These are phyloP conservation scores for Annulohypoxylon maeteangense DNA, from an alignment of 495 filamentous ascomycete genomes.

Conservation along the genomic window DNA sequence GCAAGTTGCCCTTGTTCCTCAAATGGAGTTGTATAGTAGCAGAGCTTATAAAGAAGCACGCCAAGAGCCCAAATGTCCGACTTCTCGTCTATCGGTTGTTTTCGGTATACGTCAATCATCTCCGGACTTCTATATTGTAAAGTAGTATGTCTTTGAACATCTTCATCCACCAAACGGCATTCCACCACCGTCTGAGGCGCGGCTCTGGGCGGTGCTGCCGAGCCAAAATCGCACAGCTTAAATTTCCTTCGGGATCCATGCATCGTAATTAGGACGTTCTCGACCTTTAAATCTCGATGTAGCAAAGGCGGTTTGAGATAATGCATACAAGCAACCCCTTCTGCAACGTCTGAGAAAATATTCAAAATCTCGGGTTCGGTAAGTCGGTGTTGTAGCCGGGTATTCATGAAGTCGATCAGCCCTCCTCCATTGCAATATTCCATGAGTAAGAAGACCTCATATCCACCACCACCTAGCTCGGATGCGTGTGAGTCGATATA, in stretches of 20 bases:
- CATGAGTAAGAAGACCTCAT: constrained; percentile 98
- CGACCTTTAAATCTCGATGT: constrained; percentile 96
- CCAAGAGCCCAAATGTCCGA: constrained; percentile 98
- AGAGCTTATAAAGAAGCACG: constrained; percentile 96
- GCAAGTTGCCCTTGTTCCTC: constrained; percentile 97
- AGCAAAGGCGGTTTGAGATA: constrained; percentile 94
- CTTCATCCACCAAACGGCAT: constrained; percentile 91
- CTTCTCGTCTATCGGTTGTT: constrained; percentile 97
- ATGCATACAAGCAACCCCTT: constrained; percentile 98
- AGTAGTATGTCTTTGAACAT: constrained; percentile 96
- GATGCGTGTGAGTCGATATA: constrained; percentile 99
- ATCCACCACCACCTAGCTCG: constrained; percentile 89
- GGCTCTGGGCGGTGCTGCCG: constrained; percentile 82
- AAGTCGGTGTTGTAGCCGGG: constrained; percentile 91
- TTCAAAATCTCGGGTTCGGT: constrained; percentile 97
- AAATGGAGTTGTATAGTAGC: constrained; percentile 99
- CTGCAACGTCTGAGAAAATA: constrained; percentile 94
- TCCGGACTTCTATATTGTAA: constrained; percentile 97
- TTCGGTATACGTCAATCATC: constrained; percentile 98
- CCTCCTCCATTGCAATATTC: constrained; percentile 89
- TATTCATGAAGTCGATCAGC: constrained; percentile 99
- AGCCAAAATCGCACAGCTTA: constrained; percentile 98
- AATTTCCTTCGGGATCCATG: constrained; percentile 70
- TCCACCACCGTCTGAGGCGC: constrained; percentile 87
- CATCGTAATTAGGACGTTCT: constrained; percentile 92